These are phyloP conservation scores for Aspergillus melleus DNA, from an alignment of 2,329 filamentous ascomycete species.

Conservation along the genomic window DNA sequence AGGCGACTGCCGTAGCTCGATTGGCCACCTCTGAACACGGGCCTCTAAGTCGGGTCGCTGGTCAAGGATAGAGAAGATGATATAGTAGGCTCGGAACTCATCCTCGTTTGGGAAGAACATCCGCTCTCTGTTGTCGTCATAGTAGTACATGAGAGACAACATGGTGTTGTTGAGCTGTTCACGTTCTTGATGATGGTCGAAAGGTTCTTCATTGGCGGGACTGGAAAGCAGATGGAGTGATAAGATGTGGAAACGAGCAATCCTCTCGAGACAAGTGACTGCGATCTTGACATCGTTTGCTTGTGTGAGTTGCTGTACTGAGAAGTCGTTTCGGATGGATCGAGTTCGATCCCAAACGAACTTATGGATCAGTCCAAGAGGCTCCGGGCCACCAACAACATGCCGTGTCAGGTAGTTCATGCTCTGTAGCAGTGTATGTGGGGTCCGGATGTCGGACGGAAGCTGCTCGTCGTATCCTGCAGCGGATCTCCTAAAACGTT, in stretches of 20 bases:
- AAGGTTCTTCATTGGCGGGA: slow-evolving; percentile 52
- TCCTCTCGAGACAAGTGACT: slow-evolving; percentile 62
- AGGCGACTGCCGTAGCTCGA: slow-evolving; percentile 50
- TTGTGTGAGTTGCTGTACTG: slow-evolving; percentile 61
- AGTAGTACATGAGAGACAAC: slow-evolving; percentile 61
- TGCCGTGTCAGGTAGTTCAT: slow-evolving; percentile 51
- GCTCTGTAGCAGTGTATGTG: slow-evolving; percentile 48
- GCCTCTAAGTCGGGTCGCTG: slow-evolving; percentile 57
- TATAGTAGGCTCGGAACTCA: slow-evolving; percentile 65
- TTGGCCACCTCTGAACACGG: slow-evolving; percentile 57
- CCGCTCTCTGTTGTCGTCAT: slow-evolving; percentile 54
- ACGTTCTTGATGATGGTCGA: slow-evolving; percentile 60
- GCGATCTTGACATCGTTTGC: slow-evolving; percentile 57
- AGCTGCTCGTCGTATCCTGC: slow-evolving; percentile 64
- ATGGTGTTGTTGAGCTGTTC: slow-evolving; percentile 66
- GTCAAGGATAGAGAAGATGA: slow-evolving; percentile 57
- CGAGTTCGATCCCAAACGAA: slow-evolving; percentile 68
- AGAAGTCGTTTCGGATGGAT: slow-evolving; percentile 65
- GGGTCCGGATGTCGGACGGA: slow-evolving; percentile 63
- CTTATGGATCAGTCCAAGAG: slow-evolving; percentile 56
- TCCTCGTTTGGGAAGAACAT: slow-evolving; percentile 58
- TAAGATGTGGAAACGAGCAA: slow-evolving; percentile 64
- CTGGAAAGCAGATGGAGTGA: slow-evolving; percentile 61
- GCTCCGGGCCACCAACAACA: slow-evolving; percentile 52
- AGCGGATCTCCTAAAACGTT: slow-evolving; percentile 62